Evolutionary conservation across 257 asterid genomes (phyloP).

Genomic region (Gardenia jasminoides): DNA sequence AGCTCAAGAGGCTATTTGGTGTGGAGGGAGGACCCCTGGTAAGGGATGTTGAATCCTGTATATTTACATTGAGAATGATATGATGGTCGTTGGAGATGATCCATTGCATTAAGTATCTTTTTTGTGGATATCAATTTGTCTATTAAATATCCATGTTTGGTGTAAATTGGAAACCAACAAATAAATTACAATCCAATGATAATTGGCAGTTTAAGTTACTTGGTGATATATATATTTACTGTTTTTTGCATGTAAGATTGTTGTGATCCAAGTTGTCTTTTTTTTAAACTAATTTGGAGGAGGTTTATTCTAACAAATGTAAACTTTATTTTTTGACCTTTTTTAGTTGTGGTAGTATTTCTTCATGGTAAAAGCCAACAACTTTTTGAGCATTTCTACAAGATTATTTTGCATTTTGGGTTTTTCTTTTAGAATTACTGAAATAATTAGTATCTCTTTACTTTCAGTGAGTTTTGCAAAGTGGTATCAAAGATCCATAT

Average conservation of each 20-base stretch:
- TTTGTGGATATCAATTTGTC: not conserved
- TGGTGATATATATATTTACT: not conserved
- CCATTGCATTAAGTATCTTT: conserved; percentile 89
- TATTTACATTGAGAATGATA: conserved; percentile 89
- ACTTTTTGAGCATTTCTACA: not conserved
- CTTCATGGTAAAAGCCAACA: not conserved
- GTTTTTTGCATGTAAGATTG: not conserved
- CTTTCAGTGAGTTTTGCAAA: conserved; percentile 75
- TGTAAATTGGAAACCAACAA: not conserved
- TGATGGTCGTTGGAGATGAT: conserved; percentile 98
- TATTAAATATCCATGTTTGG: not conserved
- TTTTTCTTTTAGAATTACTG: not conserved
- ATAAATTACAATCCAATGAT: not conserved
- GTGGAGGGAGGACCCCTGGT: conserved; percentile 83
- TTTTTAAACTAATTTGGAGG: not conserved
- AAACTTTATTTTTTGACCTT: not conserved
- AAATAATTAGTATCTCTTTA: not conserved
- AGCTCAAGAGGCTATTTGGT: conserved; percentile 79
- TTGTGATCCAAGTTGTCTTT: not conserved
- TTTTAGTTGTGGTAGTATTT: not conserved
- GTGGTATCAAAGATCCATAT: conserved; percentile 83
- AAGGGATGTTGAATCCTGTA: conserved; percentile 90
- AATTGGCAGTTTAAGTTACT: not conserved
- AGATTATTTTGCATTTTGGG: not conserved
- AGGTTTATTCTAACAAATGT: not conserved